A percentile compares a stretch with the other conserved stretches of the same genome.
These are phyloP conservation scores for Pseudopithomyces chartarum DNA, from an alignment of 2,329 filamentous ascomycete species.

Conservation along the genomic window DNA sequence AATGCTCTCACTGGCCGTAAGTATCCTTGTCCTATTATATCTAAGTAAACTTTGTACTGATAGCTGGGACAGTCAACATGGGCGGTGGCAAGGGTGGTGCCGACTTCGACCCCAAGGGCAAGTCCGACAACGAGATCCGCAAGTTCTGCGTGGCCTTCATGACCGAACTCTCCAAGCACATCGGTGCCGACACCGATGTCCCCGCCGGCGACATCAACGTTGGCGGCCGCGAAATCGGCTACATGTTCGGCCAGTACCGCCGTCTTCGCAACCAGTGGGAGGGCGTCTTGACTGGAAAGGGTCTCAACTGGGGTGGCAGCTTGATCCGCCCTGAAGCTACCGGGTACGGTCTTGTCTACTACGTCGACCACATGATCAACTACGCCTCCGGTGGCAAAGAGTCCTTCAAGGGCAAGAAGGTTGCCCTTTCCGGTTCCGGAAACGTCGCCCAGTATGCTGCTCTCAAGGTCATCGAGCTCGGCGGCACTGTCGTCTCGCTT, in stretches of 20 bases:
- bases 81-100: slow-evolving; percentile 97
- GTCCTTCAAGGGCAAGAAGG: slow-evolving; percentile 85
- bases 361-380: slow-evolving; percentile 62
- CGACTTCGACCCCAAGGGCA: slow-evolving; percentile 99
- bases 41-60: slow-evolving; percentile 11
- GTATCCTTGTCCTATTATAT: slow-evolving; percentile 37
- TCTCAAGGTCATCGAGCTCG: slow-evolving; percentile 94
- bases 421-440: slow-evolving; percentile 93
- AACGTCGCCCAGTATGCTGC: slow-evolving; percentile 98
- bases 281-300: slow-evolving; percentile 96
- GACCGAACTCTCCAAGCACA: slow-evolving; percentile 93
- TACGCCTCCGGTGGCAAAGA: slow-evolving; percentile 80
- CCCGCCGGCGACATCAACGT: slow-evolving; percentile 98
- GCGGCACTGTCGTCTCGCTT: slow-evolving; percentile 87
- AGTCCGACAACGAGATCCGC: slow-evolving; percentile 95
- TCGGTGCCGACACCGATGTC: slow-evolving; percentile 90
- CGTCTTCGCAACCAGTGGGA: slow-evolving; percentile 88
- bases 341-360: slow-evolving; percentile 92
- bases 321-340: slow-evolving; percentile 97
- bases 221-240: slow-evolving; percentile 88
- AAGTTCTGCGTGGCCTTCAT: slow-evolving; percentile 97
- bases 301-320: slow-evolving; percentile 86
- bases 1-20: slow-evolving; percentile 94
- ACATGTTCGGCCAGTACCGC: slow-evolving; percentile 93
- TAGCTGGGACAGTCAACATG: slow-evolving; percentile 71